Percentiles rank a stretch among this genome's conserved stretches.
phyloP scores from a whole-genome alignment of 148 eudicot genomes.

The Limonium bicolor region DNA sequence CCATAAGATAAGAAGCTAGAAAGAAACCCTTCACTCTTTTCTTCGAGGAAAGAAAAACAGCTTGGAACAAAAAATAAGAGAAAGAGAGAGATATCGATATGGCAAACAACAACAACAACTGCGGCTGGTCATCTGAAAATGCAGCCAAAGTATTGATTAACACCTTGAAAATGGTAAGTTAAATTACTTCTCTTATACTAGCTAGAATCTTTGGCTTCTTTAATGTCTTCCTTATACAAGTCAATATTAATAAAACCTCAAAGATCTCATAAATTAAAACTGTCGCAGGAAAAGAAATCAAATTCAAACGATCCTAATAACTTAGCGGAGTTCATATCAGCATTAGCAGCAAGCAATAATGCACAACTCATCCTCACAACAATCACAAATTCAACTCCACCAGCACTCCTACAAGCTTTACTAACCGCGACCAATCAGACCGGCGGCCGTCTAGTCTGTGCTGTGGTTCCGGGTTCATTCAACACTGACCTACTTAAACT shows the following conservation, averaged over 20 bases:
- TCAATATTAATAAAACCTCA: too few species aligned
- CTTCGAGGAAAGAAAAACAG: too few species aligned
- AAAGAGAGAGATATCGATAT: too few species aligned
- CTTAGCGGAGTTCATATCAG: conserved; percentile 64
- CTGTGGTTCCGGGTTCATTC: too few species aligned
- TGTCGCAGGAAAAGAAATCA: conserved; percentile 33
- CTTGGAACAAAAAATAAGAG: too few species aligned
- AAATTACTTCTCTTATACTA: too few species aligned
- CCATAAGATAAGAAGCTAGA: too few species aligned
- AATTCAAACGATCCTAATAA: conserved; percentile 33
- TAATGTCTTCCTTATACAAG: too few species aligned
- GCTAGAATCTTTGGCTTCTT: too few species aligned
- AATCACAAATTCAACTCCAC: conserved; percentile 10
- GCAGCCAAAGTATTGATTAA: conserved; percentile 51
- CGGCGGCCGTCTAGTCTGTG: conserved; percentile 49
- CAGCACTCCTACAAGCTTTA: conserved; percentile 39
- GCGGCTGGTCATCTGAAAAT: conserved; percentile 60
- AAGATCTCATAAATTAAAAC: background rate
- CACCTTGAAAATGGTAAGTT: conserved; percentile 52
- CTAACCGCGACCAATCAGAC: conserved; percentile 61
- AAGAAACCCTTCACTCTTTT: too few species aligned
- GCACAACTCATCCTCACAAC: conserved; percentile 46
- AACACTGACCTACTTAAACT: too few species aligned
- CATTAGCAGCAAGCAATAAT: conserved; percentile 71
- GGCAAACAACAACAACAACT: too few species aligned